Conservation (phyloP, 305 asterid species). For the Fraxinus sp. region DNA sequence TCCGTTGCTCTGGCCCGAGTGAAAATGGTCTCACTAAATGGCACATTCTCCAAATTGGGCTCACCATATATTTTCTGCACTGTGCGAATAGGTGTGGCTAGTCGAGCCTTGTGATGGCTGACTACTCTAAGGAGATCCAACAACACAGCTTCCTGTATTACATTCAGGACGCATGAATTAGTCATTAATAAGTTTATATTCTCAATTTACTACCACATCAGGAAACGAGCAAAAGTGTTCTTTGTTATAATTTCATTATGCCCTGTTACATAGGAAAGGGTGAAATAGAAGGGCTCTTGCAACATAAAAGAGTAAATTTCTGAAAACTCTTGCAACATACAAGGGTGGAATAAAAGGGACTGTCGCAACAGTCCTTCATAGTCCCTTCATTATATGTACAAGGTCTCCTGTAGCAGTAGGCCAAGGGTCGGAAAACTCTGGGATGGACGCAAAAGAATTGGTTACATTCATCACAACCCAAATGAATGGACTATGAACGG, state of each 20-base stretch:
- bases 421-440: not conserved
- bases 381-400: not conserved
- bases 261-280: not conserved
- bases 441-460: not conserved
- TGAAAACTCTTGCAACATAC: not conserved
- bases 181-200: not conserved
- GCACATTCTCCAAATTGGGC: slow-evolving; percentile 59
- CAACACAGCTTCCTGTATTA: slow-evolving; percentile 71
- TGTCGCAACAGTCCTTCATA: not conserved
- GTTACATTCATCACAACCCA: not conserved
- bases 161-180: not conserved
- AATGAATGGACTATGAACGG: not conserved
- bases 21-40: slow-evolving; percentile 54
- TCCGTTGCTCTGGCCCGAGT: slow-evolving; percentile 43
- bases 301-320: not conserved
- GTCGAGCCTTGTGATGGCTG: slow-evolving; percentile 87
- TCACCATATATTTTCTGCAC: slow-evolving; percentile 65
- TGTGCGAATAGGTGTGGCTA: slow-evolving; percentile 97
- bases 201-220: not conserved
- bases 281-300: not conserved
- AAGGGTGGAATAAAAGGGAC: not conserved
- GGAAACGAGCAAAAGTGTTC: not conserved
- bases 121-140: slow-evolving; percentile 85
- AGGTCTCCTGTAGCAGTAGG: not conserved
- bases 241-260: not conserved